phyloP scores from a whole-genome alignment of 2,329 filamentous ascomycete genomes.

The Fusarium coffeatum region DNA sequence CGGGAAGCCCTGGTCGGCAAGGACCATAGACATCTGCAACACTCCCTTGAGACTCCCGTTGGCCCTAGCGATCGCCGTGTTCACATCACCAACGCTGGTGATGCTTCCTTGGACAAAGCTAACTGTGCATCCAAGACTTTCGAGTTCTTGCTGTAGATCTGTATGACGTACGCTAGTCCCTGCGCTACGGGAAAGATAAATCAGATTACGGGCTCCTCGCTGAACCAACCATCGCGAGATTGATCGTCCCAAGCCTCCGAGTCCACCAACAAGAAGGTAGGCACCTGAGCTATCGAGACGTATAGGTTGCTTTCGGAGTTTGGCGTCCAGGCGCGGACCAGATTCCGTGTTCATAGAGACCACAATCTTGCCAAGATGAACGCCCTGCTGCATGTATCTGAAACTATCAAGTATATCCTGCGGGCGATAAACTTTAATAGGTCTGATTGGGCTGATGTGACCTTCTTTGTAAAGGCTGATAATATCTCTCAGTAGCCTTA shows the following conservation, averaged over 20 bases:
- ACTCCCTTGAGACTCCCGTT: neutral
- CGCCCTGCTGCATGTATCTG: conserved; percentile 5
- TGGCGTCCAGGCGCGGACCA: neutral
- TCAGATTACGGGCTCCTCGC: neutral
- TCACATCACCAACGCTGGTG: neutral
- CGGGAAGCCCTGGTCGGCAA: neutral
- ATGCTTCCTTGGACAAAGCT: conserved; percentile 5
- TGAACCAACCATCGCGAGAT: conserved; percentile 7
- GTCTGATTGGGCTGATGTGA: neutral
- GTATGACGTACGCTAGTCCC: neutral
- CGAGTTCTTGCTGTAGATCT: neutral
- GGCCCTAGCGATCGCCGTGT: neutral
- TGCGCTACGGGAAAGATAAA: conserved; percentile 7
- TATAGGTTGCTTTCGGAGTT: neutral
- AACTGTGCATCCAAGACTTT: neutral
- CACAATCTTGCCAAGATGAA: conserved; percentile 7
- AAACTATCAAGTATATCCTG: conserved; percentile 1
- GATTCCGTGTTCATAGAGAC: neutral
- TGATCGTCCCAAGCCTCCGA: neutral
- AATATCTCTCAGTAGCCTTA: neutral
- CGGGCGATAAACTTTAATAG: neutral
- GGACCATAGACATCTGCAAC: conserved; percentile 9
- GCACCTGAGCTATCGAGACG: neutral
- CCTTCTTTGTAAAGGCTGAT: neutral
- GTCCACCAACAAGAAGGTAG: neutral